A percentile compares a stretch with the other conserved stretches of the same genome.
These are phyloP conservation scores for Anthracocystis panici-leucophaei DNA, from an alignment of 1,284 basidiomycete species.

Conservation along the genomic window DNA sequence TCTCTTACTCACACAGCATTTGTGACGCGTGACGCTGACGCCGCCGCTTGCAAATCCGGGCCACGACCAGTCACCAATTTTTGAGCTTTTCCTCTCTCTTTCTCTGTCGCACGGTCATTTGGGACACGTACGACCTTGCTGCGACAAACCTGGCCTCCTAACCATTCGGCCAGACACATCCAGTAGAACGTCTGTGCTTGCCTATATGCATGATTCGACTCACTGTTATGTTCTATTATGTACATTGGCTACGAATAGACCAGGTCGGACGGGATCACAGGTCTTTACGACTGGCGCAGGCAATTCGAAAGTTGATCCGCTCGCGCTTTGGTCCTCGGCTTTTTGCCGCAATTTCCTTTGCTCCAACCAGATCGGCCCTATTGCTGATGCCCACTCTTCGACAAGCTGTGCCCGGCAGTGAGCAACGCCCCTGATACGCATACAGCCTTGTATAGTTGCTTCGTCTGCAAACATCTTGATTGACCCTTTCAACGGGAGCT, in stretches of 20 bases:
- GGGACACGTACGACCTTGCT: background rate
- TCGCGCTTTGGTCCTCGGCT: slow-evolving; percentile 5
- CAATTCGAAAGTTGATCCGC: background rate
- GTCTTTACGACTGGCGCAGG: background rate
- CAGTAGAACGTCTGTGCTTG: background rate
- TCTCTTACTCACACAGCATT: background rate
- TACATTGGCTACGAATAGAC: background rate
- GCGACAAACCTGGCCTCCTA: too few relatives aligned
- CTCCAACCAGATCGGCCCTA: background rate
- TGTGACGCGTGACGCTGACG: background rate
- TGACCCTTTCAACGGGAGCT: background rate
- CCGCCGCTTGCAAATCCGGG: slow-evolving; percentile 9
- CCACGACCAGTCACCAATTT: background rate
- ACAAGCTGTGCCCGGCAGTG: background rate
- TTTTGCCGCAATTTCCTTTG: slow-evolving; percentile 13
- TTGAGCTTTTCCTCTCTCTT: background rate
- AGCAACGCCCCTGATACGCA: background rate
- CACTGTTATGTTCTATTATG: background rate
- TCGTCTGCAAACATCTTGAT: background rate
- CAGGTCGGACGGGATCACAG: background rate
- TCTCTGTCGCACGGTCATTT: background rate
- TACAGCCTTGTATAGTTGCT: too few relatives aligned
- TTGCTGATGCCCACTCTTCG: background rate
- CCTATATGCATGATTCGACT: background rate
- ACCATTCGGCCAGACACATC: background rate